Percentiles rank a stretch among this genome's conserved stretches.
Conservation (phyloP, 768 basidiomycete species). For the Kwoniella bestiolae region DNA sequence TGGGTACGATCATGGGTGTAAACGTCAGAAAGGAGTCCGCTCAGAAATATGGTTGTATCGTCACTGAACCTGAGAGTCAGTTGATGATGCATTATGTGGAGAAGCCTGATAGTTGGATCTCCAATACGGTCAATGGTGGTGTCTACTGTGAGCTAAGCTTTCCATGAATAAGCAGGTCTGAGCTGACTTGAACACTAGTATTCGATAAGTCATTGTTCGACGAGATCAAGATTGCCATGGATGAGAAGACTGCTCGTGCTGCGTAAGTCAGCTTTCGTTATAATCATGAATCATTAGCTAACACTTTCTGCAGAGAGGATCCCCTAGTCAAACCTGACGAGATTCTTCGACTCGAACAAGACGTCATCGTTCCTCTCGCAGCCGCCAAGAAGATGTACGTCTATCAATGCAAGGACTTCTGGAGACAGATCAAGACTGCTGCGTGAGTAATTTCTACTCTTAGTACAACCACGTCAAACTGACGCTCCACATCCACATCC, state of each 20-base stretch:
- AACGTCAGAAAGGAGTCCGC: constrained; percentile 59
- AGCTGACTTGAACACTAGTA: constrained; percentile 35
- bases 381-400: constrained; percentile 59
- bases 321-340: constrained; percentile 58
- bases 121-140: constrained; percentile 59
- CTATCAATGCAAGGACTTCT: constrained; percentile 58
- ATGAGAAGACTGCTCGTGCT: constrained; percentile 56
- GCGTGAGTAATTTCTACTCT: constrained; percentile 47
- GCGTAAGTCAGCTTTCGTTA: constrained; percentile 41
- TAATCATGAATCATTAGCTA: neutral
- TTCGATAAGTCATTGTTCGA: constrained; percentile 60
- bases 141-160: constrained; percentile 52
- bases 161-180: neutral
- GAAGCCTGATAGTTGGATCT: constrained; percentile 61
- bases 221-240: constrained; percentile 60
- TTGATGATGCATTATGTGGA: constrained; percentile 60
- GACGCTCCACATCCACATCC: neutral
- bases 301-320: constrained; percentile 46
- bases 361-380: constrained; percentile 60
- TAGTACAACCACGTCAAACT: neutral
- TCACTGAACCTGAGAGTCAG: constrained; percentile 55
- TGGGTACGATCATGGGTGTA: constrained; percentile 60
- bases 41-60: constrained; percentile 60
- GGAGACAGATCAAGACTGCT: constrained; percentile 61
- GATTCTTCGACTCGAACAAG: constrained; percentile 60